Base-by-base conservation (phyloP, 345 rosid species). In the Ailanthus altissimus region DNA sequence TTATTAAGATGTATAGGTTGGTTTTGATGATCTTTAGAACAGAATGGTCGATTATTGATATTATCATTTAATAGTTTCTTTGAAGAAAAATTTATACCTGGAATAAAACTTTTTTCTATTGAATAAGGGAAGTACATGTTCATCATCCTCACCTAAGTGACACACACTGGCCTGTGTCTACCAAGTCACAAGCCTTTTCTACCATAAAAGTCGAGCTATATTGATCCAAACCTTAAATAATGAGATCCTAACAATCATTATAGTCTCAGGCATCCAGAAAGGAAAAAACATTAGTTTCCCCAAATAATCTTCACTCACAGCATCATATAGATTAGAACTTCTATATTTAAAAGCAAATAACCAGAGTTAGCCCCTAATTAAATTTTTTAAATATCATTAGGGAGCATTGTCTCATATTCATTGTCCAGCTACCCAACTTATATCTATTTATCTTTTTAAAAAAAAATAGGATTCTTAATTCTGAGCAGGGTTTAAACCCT, bases 371-470 rank as follows among this genome's bases (percentile, higher is more conserved):
- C 49, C 14, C 46, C 45, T 25, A 13, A 32, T 38, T 65, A 42
- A 21, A 66, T 10, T 66, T 18, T 66, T 10, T 66, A 42, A 66
- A 66, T 66, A 66, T 43, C 70, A 43, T 66, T 66, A 10, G 15
- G 21, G 4, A 45, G 32, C 53, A 66, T 45, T 66, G 18, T 51
- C 8, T 63, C 21, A 7, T 7, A 32, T 32, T 47, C 38, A 32
- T 32, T 32, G 21, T n/a, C 5, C 43, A 26, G 8, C 40, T 28
- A 15, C 7, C n/a, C 8, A 59, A 59, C 46, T 62, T 62, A 16
- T 62, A 62, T 16, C 45, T 62, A 38, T 36, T 36, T 36, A 5
- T 38, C 45, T n/a, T n/a, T n/a, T n/a, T n/a, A n/a, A n/a, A n/a
- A n/a, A n/a, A n/a, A n/a, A n/a, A n/a, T n/a, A n/a, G n/a, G n/a